Evolutionary conservation across 768 basidiomycete genomes (phyloP), one percentile per base, ranked within the genome.

Genomic region (Strobilomyces confusus): DNA sequence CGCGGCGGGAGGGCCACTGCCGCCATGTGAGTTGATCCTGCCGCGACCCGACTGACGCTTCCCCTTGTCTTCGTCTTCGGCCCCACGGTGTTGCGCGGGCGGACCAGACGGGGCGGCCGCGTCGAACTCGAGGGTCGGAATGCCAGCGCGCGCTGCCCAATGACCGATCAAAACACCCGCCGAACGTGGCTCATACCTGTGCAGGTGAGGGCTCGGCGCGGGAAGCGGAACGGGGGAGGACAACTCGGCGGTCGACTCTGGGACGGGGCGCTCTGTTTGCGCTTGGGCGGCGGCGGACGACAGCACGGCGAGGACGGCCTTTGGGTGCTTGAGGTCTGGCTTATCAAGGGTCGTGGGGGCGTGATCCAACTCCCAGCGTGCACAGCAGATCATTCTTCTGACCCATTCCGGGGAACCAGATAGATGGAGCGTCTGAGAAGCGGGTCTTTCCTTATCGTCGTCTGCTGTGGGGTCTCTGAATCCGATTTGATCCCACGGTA

Each of bases 381-480:
- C 87, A 63, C 90, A 91, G 64, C 87, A 92, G 52, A 92, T 84
- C 32, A 87, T 88, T 52, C 89, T 80, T 57, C 90, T 82, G 26
- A 92, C 80, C 90, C 90, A 92, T 63, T 92, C 90, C 13, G 90
- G 90, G 9, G 85, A 84, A 6, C 73, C 65, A 30, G 67, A 68
- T 1, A 65, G 51, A 55, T 66, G 58, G 17, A 56, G 54, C 48
- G 67, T 48, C 42, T 63, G 65, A 1, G 62, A 54, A 33, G 61
- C 47, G 13, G 66, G 43, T 36, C 63, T 59, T n/a, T 64, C 54
- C 49, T 67, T 64, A 19, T 66, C 59, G 33, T 65, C 57, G 9
- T 63, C 61, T 19, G 47, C 36, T 26, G 53, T 20, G 43, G 61
- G 64, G 33, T 79, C 76, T 42, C 68, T 72, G 71, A 87, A 82